Evolutionary conservation across 192 early-diverging fungal species (phyloP).

Genomic region (Linnemannia hyalina): DNA sequence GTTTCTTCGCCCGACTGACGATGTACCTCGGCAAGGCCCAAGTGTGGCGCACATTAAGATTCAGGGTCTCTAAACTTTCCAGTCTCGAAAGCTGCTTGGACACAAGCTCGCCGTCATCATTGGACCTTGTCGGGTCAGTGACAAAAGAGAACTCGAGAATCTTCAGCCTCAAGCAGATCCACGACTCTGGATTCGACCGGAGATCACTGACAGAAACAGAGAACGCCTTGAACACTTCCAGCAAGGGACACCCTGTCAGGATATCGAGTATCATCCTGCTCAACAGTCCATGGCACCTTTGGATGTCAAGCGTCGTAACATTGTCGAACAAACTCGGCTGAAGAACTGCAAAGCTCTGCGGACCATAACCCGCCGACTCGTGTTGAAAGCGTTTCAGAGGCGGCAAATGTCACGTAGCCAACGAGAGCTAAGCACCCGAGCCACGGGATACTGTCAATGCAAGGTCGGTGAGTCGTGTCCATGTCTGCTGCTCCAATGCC

Average conservation of each 20-base stretch:
- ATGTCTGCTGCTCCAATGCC: not conserved
- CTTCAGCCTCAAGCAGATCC: not conserved
- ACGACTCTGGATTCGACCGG: not conserved
- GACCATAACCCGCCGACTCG: not conserved
- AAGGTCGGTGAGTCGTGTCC: not conserved
- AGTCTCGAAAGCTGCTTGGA: not conserved
- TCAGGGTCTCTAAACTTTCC: not conserved
- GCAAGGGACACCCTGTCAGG: not conserved
- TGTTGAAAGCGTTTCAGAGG: not conserved
- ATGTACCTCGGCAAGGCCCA: not conserved
- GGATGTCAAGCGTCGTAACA: not conserved
- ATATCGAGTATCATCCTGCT: not conserved
- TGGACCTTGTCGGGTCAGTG: not conserved
- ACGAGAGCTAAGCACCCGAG: not conserved
- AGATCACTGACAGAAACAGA: not conserved
- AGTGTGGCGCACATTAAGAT: not conserved
- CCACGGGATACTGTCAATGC: not conserved
- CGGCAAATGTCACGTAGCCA: not conserved
- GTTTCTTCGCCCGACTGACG: not conserved
- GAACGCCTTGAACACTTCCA: not conserved
- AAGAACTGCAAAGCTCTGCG: not conserved
- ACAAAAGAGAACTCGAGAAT: not conserved
- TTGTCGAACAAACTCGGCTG: not conserved
- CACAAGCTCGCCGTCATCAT: not conserved
- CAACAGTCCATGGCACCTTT: not conserved